These are phyloP conservation scores for Solanum gandarillasii DNA, from an alignment of 257 asterid species.

Conservation along the genomic window DNA sequence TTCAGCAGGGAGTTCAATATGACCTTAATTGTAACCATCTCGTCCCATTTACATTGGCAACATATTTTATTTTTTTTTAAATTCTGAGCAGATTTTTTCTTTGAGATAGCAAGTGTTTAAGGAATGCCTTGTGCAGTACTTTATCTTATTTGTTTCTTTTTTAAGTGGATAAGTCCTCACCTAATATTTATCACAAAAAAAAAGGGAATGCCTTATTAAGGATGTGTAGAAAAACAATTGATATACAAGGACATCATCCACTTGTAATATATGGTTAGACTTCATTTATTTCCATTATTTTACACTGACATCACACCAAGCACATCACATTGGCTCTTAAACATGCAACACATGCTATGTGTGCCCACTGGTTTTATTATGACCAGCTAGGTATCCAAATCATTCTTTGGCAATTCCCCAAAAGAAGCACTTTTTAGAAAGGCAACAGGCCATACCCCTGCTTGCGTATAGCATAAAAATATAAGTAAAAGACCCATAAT, in stretches of 20 bases:
- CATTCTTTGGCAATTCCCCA: neutral
- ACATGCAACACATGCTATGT: neutral
- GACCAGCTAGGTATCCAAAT: neutral
- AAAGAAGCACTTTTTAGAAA: neutral
- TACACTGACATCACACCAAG: neutral
- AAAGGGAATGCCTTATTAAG: neutral
- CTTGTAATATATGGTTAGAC: neutral
- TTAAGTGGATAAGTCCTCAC: neutral
- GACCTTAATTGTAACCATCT: neutral
- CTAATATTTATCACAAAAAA: neutral
- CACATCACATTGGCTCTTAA: neutral
- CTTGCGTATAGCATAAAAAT: neutral
- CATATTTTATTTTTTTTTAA: neutral
- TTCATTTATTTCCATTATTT: neutral
- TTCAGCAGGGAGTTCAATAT: neutral
- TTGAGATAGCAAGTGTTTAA: neutral
- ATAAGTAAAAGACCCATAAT: neutral
- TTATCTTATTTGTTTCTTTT: neutral
- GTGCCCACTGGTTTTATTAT: neutral
- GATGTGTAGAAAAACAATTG: neutral
- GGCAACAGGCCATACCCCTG: neutral
- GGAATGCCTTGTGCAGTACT: neutral
- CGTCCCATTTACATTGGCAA: neutral
- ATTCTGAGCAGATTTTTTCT: neutral
- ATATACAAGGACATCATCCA: neutral